Conservation (phyloP, 768 basidiomycete species). For the Clitopilus passeckerianus region DNA sequence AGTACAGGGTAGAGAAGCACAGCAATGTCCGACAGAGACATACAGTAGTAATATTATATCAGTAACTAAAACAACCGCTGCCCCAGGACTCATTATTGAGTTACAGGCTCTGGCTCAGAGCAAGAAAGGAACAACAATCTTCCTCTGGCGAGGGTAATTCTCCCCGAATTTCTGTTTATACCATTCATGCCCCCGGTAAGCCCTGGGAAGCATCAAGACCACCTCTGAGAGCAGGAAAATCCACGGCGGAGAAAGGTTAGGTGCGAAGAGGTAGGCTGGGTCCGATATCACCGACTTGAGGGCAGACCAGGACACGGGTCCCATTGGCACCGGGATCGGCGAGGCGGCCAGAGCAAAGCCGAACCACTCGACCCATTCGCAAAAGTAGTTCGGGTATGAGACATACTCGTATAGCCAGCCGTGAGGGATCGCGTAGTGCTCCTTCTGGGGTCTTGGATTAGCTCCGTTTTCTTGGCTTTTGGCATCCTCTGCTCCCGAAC, state of each 20-base stretch:
- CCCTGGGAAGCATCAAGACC: conserved; percentile 75
- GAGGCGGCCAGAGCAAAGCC: conserved; percentile 80
- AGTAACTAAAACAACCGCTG: neutral
- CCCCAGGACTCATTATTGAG: neutral
- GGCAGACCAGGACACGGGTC: conserved; percentile 12
- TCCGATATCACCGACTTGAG: conserved; percentile 14
- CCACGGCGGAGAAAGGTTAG: conserved; percentile 65
- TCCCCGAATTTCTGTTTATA: conserved; percentile 73
- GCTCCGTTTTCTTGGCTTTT: conserved; percentile 2
- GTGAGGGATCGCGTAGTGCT: conserved; percentile 77
- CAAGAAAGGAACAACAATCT: conserved; percentile 75
- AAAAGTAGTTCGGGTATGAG: conserved; percentile 91
- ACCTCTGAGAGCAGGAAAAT: conserved; percentile 75
- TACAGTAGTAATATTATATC: neutral
- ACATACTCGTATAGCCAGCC: conserved; percentile 73
- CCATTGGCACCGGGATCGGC: conserved; percentile 32
- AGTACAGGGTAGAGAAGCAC: neutral
- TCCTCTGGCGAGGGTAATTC: conserved; percentile 73
- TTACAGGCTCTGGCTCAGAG: conserved; percentile 28
- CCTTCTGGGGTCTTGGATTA: conserved; percentile 9
- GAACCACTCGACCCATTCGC: conserved; percentile 94
- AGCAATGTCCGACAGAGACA: neutral
- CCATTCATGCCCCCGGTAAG: conserved; percentile 81
- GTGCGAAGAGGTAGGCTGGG: conserved; percentile 29
- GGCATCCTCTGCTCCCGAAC: conserved; percentile 12